Evolutionary conservation across 2,329 filamentous ascomycete genomes (phyloP).

Genomic region (Berkeleyomyces rouxiae): DNA sequence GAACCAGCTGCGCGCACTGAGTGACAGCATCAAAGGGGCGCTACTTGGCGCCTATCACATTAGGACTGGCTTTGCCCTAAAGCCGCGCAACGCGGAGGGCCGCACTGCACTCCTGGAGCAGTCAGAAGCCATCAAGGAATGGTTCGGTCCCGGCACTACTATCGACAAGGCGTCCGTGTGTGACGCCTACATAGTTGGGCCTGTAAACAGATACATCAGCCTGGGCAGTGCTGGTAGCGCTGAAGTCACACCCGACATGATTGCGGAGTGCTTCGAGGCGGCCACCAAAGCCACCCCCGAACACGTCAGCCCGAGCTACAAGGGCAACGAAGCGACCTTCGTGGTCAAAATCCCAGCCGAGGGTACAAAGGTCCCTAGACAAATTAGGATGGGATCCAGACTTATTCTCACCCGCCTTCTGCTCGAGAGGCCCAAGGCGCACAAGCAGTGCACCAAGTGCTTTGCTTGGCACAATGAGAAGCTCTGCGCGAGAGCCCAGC

Average conservation of each 20-base stretch:
- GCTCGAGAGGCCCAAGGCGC: neutral
- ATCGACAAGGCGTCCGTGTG: neutral
- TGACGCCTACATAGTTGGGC: neutral
- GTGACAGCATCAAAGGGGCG: no score
- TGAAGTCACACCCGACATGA: neutral
- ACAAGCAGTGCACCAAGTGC: neutral
- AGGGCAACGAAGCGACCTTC: neutral
- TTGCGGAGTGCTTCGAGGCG: neutral
- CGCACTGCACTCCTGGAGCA: neutral
- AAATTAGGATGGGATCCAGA: neutral
- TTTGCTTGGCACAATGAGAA: neutral
- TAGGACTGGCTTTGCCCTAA: neutral
- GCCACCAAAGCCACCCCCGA: neutral
- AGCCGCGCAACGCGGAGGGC: neutral
- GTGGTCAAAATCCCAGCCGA: neutral
- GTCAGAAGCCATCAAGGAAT: neutral
- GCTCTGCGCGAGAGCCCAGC: neutral
- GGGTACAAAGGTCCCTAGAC: neutral
- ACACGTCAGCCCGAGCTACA: neutral
- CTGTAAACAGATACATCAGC: neutral
- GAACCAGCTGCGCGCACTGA: no score
- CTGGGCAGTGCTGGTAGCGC: neutral
- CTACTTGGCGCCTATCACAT: neutral
- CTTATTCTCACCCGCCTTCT: neutral
- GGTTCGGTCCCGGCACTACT: neutral